Evolutionary conservation across 495 filamentous ascomycete species (phyloP), one percentile per base, ranked within the genome.

Genomic region (Choiromyces venosus): DNA sequence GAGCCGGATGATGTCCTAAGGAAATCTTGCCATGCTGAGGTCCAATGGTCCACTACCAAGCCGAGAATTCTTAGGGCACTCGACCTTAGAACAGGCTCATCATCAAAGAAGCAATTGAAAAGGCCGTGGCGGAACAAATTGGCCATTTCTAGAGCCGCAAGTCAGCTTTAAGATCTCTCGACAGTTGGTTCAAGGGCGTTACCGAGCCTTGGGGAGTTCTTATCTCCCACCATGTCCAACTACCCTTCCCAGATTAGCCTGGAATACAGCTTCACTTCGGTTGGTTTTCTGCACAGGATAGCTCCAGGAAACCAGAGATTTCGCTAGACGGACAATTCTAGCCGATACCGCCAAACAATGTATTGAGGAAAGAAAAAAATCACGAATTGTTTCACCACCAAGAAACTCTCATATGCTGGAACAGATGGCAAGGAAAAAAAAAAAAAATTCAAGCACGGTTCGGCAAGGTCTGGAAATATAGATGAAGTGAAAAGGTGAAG

Each of bases 61-160:
- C 69, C 74, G 18, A 77, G 75, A 35, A 74, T 77, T 46, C 67
- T 77, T 37, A 77, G 74, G 25, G 75, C 75, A 40, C 66, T 77
- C 37, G 70, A 52, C n/a, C 75, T 74, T 39, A 77, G 69, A 38
- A 36, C 42, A 9, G 56, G 74, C 1, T 77, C 75, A 39, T 77
- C 75, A 46, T 77, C 75, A 70, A 77, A 77, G 61, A 77, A 77
- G 19, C 74, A 77, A 77, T 77, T 72, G 69, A 77, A 77, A 33
- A 77, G 61, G 19, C 74, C 74, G 70, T 77, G 74, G 35, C 74
- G 75, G 56, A 77, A 77, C 25, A 74, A 65, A 70, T 77, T 77
- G 69, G 74, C 75, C 37, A 70, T 77, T 73, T 77, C 75, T 77
- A 29, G 42, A 40, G 56, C 5, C 70, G 66, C 40, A 70, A 56